Evolutionary conservation across 2,329 filamentous ascomycete species (phyloP), one percentile per base, ranked within the genome.

Genomic region (Xylaria arbuscula): DNA sequence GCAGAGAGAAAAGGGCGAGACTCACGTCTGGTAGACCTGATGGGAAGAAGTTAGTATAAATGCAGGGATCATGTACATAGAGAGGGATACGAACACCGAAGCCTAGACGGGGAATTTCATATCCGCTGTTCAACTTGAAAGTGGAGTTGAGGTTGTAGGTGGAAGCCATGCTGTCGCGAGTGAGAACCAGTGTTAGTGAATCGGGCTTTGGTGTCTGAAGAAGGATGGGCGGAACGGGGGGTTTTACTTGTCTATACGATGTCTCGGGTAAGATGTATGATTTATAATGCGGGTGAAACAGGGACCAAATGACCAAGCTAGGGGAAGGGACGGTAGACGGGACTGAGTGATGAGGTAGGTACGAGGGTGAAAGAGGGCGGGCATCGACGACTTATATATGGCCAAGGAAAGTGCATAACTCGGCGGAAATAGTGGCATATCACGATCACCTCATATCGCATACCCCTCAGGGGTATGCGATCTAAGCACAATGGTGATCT

Each of bases 11-110:
- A 15, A 38, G 15, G 17, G 40, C 28, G 19, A 42, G 34, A 28
- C 81, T 81, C 73, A 87, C 86, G 82, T 85, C 79, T 87, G 81
- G 75, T 85, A 87, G 67, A 87, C 82, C 85, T 88, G n/a, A 71
- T 34, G 42, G 45, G 57, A 48, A 56, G 15, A 32, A 24, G 64
- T 60, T 55, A 60, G 34, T 22, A 56, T 47, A 42, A 45, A 13
- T 17, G 45, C 36, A 6, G 48, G n/a, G 57, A 5, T 17, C 32
- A 17, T 15, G 5, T 36, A 40, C 22, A 19, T 19, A 36, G 17
- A 15, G 34, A 5, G 47, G 32, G 8, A 67, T 24, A 79, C 85
- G 73, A 80, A 88, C 86, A 60, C 86, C 86, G 68, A 84, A 88
- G 54, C 86, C 86, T 22, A 88, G 77, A 9, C 79, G 78, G 0